Evolutionary conservation across 2,329 filamentous ascomycete species (phyloP), one percentile per base, ranked within the genome.

Genomic region (Xylariaceae sp.): DNA sequence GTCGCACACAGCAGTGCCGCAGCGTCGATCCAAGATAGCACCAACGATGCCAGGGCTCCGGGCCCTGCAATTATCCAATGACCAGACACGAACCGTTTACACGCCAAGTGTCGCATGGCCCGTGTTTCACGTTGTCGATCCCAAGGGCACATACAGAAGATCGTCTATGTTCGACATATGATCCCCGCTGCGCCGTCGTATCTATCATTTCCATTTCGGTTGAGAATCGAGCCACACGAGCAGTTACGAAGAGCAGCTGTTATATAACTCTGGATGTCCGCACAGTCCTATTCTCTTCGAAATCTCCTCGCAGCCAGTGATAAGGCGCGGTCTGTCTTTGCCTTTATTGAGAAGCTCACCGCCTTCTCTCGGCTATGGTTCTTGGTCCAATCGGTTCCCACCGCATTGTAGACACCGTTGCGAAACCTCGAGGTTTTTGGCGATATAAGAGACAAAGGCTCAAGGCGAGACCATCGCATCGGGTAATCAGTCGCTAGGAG

Each of bases 171-270:
- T 38, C 33, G 35, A 42, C 27, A 35, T 36, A 17, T 37, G 36
- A 45, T 43, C 39, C 36, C 26, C 39, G 17, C 34, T 45, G 42
- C 18, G 45, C 28, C 45, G 42, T 43, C 42, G n/a, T n/a, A n/a
- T n/a, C n/a, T n/a, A n/a, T n/a, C n/a, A n/a, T n/a, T n/a, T n/a
- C n/a, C n/a, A n/a, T 43, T 31, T 40, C 27, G 11, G 11, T 24
- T 24, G 21, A 11, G 21, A 6, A 24, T 24, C 11, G 7, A 24
- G 6, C 11, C 21, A 24, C 21, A 7, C 21, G 21, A 24, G 7
- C 11, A 6, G 21, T 6, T 24, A 24, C 21, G 21, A 24, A 11
- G 11, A 24, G 21, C 21, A 11, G 11, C 21, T 24, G 11, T 11
- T 24, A 24, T 24, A 24, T 24, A 24, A 7, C 11, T 24, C 21